Conservation (phyloP, 2,329 filamentous ascomycete genomes). For the Penicillium griseofulvum region DNA sequence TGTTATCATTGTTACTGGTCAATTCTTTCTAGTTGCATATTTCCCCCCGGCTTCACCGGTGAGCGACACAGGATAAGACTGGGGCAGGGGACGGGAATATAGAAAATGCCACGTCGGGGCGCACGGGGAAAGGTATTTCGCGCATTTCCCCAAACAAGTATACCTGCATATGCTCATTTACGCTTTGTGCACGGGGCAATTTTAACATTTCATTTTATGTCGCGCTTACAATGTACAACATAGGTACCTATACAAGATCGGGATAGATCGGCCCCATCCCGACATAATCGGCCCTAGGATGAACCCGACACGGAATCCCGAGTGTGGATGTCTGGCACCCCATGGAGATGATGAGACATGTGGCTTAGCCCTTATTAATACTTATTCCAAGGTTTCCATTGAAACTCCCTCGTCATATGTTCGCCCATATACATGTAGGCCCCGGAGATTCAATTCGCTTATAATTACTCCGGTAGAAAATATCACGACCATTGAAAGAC, state of each 20-base stretch:
- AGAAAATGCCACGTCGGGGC: neutral
- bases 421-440: too few relatives aligned
- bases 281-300: constrained; percentile 2
- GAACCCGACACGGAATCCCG: constrained; percentile 7
- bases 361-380: constrained; percentile 3
- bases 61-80: constrained; percentile 23
- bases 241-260: neutral
- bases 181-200: neutral
- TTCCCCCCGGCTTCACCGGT: constrained; percentile 27
- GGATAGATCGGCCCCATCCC: constrained; percentile 5
- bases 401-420: too few relatives aligned
- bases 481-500: too few relatives aligned
- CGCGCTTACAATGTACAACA: neutral
- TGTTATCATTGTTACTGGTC: constrained; percentile 14
- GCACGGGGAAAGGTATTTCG: neutral
- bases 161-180: neutral
- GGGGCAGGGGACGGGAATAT: constrained; percentile 10
- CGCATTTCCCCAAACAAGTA: neutral
- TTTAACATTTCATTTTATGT: neutral
- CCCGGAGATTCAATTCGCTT: too few relatives aligned
- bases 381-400: neutral
- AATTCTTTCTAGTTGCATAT: constrained; percentile 12
- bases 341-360: constrained; percentile 4
- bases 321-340: neutral
- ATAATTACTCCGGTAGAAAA: too few relatives aligned